These are phyloP conservation scores for Globisporangium spinosum DNA, from an alignment of 352 stramenopile genomes.

Conservation along the genomic window DNA sequence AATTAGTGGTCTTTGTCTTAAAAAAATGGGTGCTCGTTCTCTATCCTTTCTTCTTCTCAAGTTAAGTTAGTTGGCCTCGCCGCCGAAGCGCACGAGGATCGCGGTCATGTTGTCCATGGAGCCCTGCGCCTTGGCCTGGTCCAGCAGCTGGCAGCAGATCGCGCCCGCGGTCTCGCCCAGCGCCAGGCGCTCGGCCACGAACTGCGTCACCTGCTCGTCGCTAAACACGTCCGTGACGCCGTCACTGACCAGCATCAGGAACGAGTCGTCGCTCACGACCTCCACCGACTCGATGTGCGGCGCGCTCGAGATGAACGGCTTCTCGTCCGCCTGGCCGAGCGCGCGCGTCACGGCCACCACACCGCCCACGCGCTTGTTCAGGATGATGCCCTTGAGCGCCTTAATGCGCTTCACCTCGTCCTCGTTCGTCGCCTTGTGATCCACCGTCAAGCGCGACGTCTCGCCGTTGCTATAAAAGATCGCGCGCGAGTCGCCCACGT, in stretches of 20 bases:
- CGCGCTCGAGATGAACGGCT: slow-evolving; percentile 69
- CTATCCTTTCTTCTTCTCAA: not conserved
- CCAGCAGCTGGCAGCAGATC: slow-evolving; percentile 62
- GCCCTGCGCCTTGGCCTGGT: slow-evolving; percentile 60
- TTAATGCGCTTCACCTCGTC: slow-evolving; percentile 75
- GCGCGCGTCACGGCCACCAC: slow-evolving; percentile 70
- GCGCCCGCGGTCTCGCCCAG: slow-evolving; percentile 44
- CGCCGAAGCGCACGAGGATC: slow-evolving; percentile 68
- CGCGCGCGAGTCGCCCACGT: slow-evolving; percentile 74
- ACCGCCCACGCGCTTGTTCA: slow-evolving; percentile 78
- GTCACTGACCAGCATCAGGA: slow-evolving; percentile 79
- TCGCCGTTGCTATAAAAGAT: slow-evolving; percentile 51
- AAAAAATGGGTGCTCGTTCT: not conserved
- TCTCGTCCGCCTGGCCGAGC: slow-evolving; percentile 77
- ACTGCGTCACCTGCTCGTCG: slow-evolving; percentile 67
- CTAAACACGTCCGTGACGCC: slow-evolving; percentile 71
- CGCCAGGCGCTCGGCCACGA: slow-evolving; percentile 43
- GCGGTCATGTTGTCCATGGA: slow-evolving; percentile 85
- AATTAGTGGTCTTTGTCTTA: not conserved
- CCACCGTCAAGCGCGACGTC: slow-evolving; percentile 59
- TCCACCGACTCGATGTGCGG: slow-evolving; percentile 61
- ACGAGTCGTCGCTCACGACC: slow-evolving; percentile 43
- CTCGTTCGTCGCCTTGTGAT: slow-evolving; percentile 76
- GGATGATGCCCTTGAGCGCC: slow-evolving; percentile 70
- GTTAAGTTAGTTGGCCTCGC: slow-evolving; percentile 16